Evolutionary conservation across 192 early-diverging fungal species (phyloP).

Genomic region (Mortierella antarctica): DNA sequence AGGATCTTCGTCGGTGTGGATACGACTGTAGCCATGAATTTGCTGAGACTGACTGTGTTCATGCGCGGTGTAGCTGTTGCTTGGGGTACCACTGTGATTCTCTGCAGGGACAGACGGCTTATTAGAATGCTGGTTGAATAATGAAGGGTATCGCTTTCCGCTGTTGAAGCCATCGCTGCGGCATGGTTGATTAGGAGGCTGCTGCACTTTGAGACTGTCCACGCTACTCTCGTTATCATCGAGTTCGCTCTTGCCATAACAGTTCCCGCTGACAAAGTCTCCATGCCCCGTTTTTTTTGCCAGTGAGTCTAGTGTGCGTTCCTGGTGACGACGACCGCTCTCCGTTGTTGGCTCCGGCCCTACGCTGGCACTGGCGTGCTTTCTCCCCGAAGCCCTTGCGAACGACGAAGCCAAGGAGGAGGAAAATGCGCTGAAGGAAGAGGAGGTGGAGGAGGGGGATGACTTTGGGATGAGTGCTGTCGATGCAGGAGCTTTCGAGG

Average conservation of each 20-base stretch:
- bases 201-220: too few relatives aligned
- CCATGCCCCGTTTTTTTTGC: not conserved
- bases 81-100: not conserved
- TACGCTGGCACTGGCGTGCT: too few relatives aligned
- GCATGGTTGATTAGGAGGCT: too few relatives aligned
- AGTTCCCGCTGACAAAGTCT: not conserved
- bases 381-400: too few relatives aligned
- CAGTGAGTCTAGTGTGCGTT: not conserved
- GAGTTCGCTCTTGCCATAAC: not conserved
- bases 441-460: too few relatives aligned
- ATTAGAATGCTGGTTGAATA: not conserved
- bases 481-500: too few relatives aligned
- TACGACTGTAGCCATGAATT: constrained; percentile 21
- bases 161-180: too few relatives aligned
- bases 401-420: too few relatives aligned
- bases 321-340: not conserved
- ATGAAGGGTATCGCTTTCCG: too few relatives aligned
- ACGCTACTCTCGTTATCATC: not conserved
- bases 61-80: not conserved
- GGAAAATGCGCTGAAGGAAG: too few relatives aligned
- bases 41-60: constrained; percentile 1
- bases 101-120: not conserved
- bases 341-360: too few relatives aligned
- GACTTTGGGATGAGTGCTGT: too few relatives aligned
- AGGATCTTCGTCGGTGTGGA: constrained; percentile 22